Evolutionary conservation across 2,329 filamentous ascomycete genomes (phyloP), one percentile per base, ranked within the genome.

Genomic region (Fulvia fulva): DNA sequence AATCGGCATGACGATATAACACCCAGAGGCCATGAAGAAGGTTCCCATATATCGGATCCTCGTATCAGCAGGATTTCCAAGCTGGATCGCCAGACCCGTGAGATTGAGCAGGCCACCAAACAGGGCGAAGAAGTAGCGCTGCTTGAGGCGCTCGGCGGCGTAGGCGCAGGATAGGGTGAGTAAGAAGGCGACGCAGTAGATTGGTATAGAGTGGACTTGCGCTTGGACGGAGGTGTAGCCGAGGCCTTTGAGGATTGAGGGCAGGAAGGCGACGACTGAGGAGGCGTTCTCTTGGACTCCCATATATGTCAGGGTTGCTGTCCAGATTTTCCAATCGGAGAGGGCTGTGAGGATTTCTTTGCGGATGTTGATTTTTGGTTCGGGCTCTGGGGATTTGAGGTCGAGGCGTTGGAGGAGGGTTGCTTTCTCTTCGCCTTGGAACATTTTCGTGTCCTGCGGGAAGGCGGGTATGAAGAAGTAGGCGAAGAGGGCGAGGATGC

Each of bases 401-500:
- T 16, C 34, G 34, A 57, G 37, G n/a, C 55, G 47, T n/a, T 52
- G 22, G 12, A 57, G 47, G 3, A 57, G 55, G 23, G 37, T 14
- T 7, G 8, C 47, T 47, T 57, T 57, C 5, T 57, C 47, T 41
- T 32, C n/a, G 55, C 37, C 49, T 2, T 19, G 12, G 49, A 57
- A 57, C 16, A 57, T 50, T 3, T 8, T 57, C 5, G 55, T 57
- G 21, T 52, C 23, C 14, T 52, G 23, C 87, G 87, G 62, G 43
- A 53, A 19, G n/a, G 25, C 21, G 84, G 89, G 72, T 91, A 91
- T 71, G 80, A 86, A 67, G 83, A 86, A 73, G 86, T 87, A 8
- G 86, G 90, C 30, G 84, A 93, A 16, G 84, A 90, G 69, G 75
- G 87, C 56, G 81, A 85, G 69, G 74, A 85, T 57, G 86, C 32